Base-by-base conservation (phyloP, 2,329 filamentous ascomycete genomes). In the Metarhizium album region DNA sequence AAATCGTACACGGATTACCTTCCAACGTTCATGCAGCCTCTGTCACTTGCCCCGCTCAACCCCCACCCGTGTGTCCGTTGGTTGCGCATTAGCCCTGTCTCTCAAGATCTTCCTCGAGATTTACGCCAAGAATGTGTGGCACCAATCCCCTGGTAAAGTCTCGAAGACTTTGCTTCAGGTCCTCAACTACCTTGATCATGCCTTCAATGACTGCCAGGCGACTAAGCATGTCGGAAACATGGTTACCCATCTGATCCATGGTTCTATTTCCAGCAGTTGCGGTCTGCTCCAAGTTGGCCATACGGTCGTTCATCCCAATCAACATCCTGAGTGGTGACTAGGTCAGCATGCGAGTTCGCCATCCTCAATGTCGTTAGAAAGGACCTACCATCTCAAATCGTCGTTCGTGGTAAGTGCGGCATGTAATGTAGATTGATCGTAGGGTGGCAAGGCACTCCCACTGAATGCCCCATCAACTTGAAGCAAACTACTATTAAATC, bases 111-210 rank as follows among this genome's bases (percentile, higher is more conserved):
- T 20, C 29, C 20, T 16, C 18, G 20, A 38, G 37, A n/a, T 43
- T 31, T n/a, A 35, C 43, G 23, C 45, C 45, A 16, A 54, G 38
- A 24, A 42, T 18, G 23, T 48, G 38, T 14, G 37, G 43, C 14
- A 54, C 29, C n/a, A 54, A 45, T 18, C 45, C 40, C 23, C 45
- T 33, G 22, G 49, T 9, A 31, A 54, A 48, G 14, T 43, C 50
- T 22, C 52, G 51, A 5, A 54, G 24, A 24, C 31, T 47, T 23
- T 49, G 24, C 35, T 37, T 52, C 9, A 54, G 48, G 7, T 49
- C 24, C 43, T 45, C 33, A 11, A 52, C 47, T 13, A 37, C 31
- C n/a, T 13, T 20, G 13, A 42, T 13, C 24, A 48, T 42, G 7
- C 40, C 37, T 33, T 43, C 9, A 16, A 24, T 37, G 16, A n/a